Percentiles rank a stretch among this genome's conserved stretches.
Conservation (phyloP, 805 yeast genomes). For the Wickerhamiella azymoides region DNA sequence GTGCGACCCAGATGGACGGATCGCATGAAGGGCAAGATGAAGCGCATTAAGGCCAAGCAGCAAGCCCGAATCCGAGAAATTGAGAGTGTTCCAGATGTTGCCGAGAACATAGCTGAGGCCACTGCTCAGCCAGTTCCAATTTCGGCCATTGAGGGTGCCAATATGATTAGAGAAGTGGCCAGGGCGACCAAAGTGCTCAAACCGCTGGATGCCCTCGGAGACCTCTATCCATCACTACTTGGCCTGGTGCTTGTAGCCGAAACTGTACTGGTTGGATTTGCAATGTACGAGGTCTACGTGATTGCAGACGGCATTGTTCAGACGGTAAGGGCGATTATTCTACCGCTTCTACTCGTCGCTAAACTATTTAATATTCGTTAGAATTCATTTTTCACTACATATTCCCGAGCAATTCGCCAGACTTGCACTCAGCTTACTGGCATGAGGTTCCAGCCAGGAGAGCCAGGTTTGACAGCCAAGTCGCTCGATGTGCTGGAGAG, state of each 20-base stretch:
- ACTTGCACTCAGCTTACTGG: neutral
- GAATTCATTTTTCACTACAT: neutral
- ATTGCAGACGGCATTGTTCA: conserved; percentile 19
- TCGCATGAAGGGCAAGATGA: neutral
- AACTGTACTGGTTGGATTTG: conserved; percentile 18
- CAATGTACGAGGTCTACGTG: conserved; percentile 22
- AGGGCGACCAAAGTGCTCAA: conserved; percentile 11
- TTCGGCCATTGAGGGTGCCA: neutral
- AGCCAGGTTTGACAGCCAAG: conserved; percentile 47
- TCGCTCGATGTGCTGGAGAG: conserved; percentile 49
- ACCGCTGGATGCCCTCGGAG: conserved; percentile 21
- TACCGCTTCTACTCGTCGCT: conserved; percentile 20
- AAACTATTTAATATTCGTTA: conserved; percentile 8
- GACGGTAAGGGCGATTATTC: conserved; percentile 18
- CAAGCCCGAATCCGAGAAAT: no score
- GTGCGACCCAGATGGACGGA: conserved; percentile 1
- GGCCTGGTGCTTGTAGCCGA: conserved; percentile 19
- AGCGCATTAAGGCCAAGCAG: neutral
- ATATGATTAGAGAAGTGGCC: neutral
- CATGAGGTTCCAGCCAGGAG: conserved; percentile 56
- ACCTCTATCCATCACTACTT: conserved; percentile 16
- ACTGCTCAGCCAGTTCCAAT: neutral
- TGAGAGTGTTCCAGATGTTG: neutral
- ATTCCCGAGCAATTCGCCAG: neutral
- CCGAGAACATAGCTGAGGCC: neutral